Conservation (phyloP, 148 eudicot genomes). For the Spergularia bocconei region DNA sequence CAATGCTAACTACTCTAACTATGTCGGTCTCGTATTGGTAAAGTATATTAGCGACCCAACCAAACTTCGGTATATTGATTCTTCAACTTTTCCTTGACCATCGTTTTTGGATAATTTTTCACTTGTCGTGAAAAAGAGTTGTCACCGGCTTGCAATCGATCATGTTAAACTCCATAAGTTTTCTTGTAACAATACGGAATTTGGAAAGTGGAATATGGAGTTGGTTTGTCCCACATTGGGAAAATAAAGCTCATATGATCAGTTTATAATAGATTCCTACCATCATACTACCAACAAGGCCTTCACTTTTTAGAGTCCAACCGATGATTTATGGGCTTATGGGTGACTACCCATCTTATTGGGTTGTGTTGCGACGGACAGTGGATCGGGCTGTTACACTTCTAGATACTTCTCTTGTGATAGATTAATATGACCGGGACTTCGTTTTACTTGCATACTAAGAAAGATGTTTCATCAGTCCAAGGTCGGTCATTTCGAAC, state of each 20-base stretch:
- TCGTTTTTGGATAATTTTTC: not conserved
- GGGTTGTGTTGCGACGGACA: no score
- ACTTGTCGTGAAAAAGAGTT: not conserved
- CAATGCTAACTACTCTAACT: not conserved
- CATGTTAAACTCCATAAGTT: not conserved
- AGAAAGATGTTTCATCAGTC: not conserved
- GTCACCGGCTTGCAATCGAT: not conserved
- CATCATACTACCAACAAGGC: no score
- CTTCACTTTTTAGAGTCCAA: no score
- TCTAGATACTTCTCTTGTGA: not conserved
- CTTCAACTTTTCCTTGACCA: not conserved
- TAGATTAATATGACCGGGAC: not conserved
- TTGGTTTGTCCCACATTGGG: no score
- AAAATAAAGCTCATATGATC: no score
- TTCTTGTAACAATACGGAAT: no score
- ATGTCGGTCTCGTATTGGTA: not conserved
- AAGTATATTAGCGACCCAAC: not conserved
- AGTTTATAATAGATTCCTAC: no score
- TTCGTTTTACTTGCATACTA: constrained; percentile 8
- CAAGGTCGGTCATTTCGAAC: not conserved
- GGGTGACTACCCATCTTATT: no score
- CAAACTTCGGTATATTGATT: not conserved
- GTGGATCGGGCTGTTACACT: no score
- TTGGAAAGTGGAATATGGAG: no score
- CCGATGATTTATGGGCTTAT: no score